These are phyloP conservation scores for Fraxinus ornus DNA, from an alignment of 305 asterid genomes.

Conservation along the genomic window DNA sequence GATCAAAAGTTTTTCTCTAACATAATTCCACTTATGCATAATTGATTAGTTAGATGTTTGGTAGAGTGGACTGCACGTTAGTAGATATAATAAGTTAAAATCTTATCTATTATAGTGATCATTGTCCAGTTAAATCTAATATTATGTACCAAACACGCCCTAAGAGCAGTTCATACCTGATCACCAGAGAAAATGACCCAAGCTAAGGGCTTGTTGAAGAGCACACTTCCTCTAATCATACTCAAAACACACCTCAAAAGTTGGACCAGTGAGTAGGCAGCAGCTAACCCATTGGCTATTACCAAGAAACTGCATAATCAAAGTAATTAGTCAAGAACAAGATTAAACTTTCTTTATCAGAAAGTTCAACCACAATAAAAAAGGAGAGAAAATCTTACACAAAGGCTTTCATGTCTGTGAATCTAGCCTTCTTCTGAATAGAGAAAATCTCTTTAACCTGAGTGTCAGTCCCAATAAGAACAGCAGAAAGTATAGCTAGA, in stretches of 20 bases:
- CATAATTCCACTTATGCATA: neutral
- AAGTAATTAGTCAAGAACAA: neutral
- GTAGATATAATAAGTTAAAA: too few relatives aligned
- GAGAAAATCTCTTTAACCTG: conserved; percentile 85
- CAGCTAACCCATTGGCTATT: conserved; percentile 70
- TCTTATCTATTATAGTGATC: neutral
- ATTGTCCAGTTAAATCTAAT: too few relatives aligned
- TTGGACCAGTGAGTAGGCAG: conserved; percentile 81
- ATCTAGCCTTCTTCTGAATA: conserved; percentile 74
- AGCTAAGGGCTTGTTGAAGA: conserved; percentile 83
- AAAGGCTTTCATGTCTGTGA: conserved; percentile 88
- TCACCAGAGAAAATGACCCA: conserved; percentile 89
- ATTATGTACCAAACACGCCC: too few relatives aligned
- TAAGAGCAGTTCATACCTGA: conserved; percentile 48
- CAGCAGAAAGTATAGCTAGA: conserved; percentile 63
- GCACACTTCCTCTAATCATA: conserved; percentile 70
- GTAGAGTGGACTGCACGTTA: neutral
- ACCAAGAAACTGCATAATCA: conserved; percentile 66
- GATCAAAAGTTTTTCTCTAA: neutral
- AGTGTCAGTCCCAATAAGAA: conserved; percentile 68
- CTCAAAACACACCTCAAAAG: conserved; percentile 70
- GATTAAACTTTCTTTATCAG: neutral
- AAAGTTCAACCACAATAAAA: neutral
- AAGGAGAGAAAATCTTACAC: conserved; percentile 48
- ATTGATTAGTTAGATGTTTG: neutral